A percentile compares a stretch with the other conserved stretches of the same genome.
These are phyloP conservation scores for Mycotypha africana DNA, from an alignment of 371 early-diverging fungal genomes.

Conservation along the genomic window DNA sequence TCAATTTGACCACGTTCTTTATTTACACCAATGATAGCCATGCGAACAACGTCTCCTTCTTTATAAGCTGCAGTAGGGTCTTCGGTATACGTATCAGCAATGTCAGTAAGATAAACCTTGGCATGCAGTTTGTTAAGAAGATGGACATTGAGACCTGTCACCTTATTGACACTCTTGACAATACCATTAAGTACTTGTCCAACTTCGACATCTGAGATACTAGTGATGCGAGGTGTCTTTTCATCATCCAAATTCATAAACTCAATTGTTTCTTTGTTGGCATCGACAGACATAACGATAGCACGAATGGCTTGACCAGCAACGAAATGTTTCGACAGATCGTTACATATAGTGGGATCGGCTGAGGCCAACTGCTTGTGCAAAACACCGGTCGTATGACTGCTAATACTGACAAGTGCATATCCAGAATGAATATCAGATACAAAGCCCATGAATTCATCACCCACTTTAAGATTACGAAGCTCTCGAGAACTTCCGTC, in stretches of 20 bases:
- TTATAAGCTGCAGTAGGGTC: constrained; percentile 43
- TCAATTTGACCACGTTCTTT: constrained; percentile 48
- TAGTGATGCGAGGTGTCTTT: constrained; percentile 22
- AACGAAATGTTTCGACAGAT: constrained; percentile 44
- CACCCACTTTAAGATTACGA: constrained; percentile 44
- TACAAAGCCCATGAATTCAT: constrained; percentile 53
- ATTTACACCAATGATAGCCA: constrained; percentile 48
- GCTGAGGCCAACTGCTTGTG: constrained; percentile 41
- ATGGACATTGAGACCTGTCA: constrained; percentile 44
- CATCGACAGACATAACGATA: constrained; percentile 41
- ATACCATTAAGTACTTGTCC: constrained; percentile 51
- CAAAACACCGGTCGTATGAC: constrained; percentile 41
- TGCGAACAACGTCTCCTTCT: constrained; percentile 46
- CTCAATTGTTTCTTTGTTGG: constrained; percentile 30
- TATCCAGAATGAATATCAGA: constrained; percentile 36
- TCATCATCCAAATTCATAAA: constrained; percentile 28
- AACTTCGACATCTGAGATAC: constrained; percentile 39
- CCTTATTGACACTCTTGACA: constrained; percentile 38
- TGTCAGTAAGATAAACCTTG: constrained; percentile 56
- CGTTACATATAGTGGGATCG: constrained; percentile 34
- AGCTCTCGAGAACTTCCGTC: constrained; percentile 13
- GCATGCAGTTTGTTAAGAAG: constrained; percentile 52
- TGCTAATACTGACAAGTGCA: constrained; percentile 40
- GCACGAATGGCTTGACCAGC: constrained; percentile 57
- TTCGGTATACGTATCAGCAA: constrained; percentile 50